Conservation (phyloP, 495 filamentous ascomycete species). For the Symbiotaphrina buchneri region DNA sequence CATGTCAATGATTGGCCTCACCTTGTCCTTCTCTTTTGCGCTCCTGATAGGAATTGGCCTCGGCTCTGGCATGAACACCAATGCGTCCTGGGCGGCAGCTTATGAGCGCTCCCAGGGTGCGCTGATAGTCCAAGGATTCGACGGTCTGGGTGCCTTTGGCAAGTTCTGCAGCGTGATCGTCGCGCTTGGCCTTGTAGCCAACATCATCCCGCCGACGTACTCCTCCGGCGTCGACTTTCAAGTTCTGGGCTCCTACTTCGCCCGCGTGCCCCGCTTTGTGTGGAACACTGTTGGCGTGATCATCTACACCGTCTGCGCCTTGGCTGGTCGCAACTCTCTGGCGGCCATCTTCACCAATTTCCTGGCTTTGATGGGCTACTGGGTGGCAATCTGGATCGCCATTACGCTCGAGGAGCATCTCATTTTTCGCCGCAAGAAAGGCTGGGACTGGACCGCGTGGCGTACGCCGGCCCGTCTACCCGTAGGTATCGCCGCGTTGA, state of each 20-base stretch:
- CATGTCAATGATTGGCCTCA: constrained; percentile 25
- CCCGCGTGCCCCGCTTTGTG: constrained; percentile 32
- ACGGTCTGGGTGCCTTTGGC: constrained; percentile 39
- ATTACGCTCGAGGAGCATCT: constrained; percentile 41
- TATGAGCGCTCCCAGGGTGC: constrained; percentile 37
- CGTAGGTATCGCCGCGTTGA: constrained; percentile 34
- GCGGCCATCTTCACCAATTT: constrained; percentile 50
- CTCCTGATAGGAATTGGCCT: constrained; percentile 53
- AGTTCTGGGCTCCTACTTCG: constrained; percentile 31
- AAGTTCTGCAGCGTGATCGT: constrained; percentile 53
- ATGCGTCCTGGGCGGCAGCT: constrained; percentile 25
- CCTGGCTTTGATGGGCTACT: constrained; percentile 53
- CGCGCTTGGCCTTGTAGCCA: constrained; percentile 47
- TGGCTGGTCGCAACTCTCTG: constrained; percentile 36
- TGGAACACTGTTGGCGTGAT: constrained; percentile 38
- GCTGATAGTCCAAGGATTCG: constrained; percentile 42
- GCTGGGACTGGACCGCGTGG: constrained; percentile 41
- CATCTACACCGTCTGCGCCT: constrained; percentile 37
- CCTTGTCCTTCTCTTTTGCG: constrained; percentile 27
- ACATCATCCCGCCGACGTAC: constrained; percentile 47
- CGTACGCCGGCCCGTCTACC: constrained; percentile 33
- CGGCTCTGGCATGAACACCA: constrained; percentile 29
- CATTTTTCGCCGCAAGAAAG: constrained; percentile 27
- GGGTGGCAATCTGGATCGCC: constrained; percentile 41
- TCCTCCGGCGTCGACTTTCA: constrained; percentile 47